Base-by-base conservation (phyloP, 495 filamentous ascomycete species). In the Articulospora tetracladia region DNA sequence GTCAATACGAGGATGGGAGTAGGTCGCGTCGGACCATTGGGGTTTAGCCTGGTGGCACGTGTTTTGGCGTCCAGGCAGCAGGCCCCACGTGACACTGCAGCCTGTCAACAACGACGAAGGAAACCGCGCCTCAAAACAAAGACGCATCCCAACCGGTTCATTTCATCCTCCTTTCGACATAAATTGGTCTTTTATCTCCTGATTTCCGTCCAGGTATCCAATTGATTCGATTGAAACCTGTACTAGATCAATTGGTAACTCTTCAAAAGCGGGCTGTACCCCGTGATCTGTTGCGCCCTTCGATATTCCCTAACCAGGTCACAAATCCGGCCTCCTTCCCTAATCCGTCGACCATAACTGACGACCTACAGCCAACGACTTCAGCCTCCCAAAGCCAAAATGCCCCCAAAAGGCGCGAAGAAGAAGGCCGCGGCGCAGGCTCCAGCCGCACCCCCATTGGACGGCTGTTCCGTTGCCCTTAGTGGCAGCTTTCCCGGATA, bases 401-500 rank as follows among this genome's bases (percentile, higher is more conserved):
- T 56, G 59, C 59, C 59, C 17, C 53, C 59, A 2, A 60, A 59
- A 36, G 36, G 36, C 17, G 32, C 49, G 11, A 44, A 22, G 25
- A 48, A 26, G 32, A 61, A 32, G 44, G 59, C 15, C 17, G 36
- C 27, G 19, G 39, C 39, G n/a, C n/a, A n/a, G n/a, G n/a, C n/a
- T 7, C 7, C 39, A 8, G 39, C 17, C 15, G 23, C n/a, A 7
- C 26, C 44, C 15, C 59, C 59, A 22, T 28, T 84, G 17, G 70
- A 77, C 19, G 74, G 73, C 1, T 72, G 79, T 28, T 72, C 70
- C 15, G 76, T 91, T 39, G 81, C 78, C n/a, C 68, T 88, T 25
- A 84, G 82, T 59, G 87, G 88, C 22, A 77, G 78, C 0, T 84
- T 90, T 53, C 76, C 79, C 0, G 75, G 76, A 7, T 70, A 72